Conservation (phyloP, 2,329 filamentous ascomycete species). For the Lasiodiplodia sp. region DNA sequence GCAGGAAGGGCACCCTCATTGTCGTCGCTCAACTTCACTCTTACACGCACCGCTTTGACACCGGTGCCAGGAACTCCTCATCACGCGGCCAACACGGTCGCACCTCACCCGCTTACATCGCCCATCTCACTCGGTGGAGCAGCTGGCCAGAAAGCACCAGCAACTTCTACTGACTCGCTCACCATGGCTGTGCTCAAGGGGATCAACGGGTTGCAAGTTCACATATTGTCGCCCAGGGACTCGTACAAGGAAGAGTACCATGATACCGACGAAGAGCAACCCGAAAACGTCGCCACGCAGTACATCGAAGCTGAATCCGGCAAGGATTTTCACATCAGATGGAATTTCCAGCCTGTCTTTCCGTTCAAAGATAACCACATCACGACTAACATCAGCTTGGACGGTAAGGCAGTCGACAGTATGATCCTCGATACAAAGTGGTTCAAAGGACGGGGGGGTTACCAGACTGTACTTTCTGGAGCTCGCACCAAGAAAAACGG, state of each 20-base stretch:
- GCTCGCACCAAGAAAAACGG: background rate
- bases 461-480: background rate
- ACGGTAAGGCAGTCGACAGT: conserved; percentile 31
- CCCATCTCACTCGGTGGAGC: conserved; percentile 34
- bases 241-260: conserved; percentile 37
- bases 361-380: conserved; percentile 32
- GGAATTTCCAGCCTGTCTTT: conserved; percentile 28
- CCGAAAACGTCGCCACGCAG: conserved; percentile 34
- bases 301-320: conserved; percentile 43
- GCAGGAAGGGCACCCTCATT: background rate
- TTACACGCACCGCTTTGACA: background rate
- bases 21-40: background rate
- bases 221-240: too few species aligned
- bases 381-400: conserved; percentile 30
- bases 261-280: conserved; percentile 31
- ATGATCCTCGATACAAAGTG: background rate
- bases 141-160: background rate
- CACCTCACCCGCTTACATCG: conserved; percentile 27
- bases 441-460: background rate
- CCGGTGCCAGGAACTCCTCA: background rate
- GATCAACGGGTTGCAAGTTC: background rate
- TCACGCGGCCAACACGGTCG: background rate
- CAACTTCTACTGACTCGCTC: background rate
- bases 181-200: background rate
- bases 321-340: conserved; percentile 36